Evolutionary conservation across 2,329 filamentous ascomycete genomes (phyloP), one percentile per base, ranked within the genome.

Genomic region (Beauveria scarabaeidicola): DNA sequence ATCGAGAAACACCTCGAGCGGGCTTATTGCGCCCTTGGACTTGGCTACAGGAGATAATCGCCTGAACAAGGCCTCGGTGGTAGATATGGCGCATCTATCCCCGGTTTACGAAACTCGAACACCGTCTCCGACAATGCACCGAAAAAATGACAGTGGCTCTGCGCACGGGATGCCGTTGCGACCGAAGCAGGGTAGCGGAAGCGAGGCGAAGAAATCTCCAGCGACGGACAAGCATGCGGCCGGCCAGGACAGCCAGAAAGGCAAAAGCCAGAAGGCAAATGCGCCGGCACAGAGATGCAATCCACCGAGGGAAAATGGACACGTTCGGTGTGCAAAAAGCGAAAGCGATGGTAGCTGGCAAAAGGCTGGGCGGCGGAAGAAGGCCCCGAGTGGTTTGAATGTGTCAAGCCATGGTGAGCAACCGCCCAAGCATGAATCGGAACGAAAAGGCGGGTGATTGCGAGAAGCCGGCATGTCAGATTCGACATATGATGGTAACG

Each of bases 101-200:
- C 89, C 89, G 0, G 88, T 91, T 0, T 88, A 87, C 58, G 89
- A 91, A 73, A 81, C 82, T 6, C 79, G 81, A n/a, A 88, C 86
- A 0, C 86, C 88, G 2, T 90, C 88, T 1, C 87, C 88, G 1
- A 87, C 80, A 3, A 76, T 80, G 13, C 74, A 75, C 59, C 78
- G 86, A 58, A 84, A 79, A 52, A 74, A 78, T 53, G 83, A 85
- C n/a, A 48, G 50, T 25, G 43, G 48, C n/a, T 17, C 48, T 48
- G 29, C 5, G 40, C 21, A 59, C 21, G 50, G 40, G 8, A 29
- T 59, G 32, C 10, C 57, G 11, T 29, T 59, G 29, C 57, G 57
- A 9, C 47, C 56, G 9, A 59, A 53, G 17, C 32, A 52, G n/a
- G 56, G 38, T 5, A 48, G 56, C 7, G 48, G 38, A 11, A n/a